Conservation (phyloP, 257 asterid species). For the Lantana camara region DNA sequence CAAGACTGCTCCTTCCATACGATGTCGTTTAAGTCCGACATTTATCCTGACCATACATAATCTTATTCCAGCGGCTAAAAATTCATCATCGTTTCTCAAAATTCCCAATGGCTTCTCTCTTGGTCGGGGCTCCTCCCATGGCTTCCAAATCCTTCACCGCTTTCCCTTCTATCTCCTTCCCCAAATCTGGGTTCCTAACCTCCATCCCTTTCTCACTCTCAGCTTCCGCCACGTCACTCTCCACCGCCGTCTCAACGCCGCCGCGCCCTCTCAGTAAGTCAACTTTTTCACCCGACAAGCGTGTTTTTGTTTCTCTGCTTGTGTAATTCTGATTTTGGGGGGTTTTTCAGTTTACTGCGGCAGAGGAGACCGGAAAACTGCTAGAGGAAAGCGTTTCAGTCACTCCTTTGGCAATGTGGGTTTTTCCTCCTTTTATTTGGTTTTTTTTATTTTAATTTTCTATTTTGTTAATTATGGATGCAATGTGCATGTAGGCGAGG, state of each 20-base stretch:
- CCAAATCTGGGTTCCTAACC: slow-evolving; percentile 50
- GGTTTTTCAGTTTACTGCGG: slow-evolving; percentile 75
- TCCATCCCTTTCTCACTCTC: slow-evolving; percentile 29
- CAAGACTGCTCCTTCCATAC: slow-evolving; percentile 6
- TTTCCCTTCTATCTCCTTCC: slow-evolving; percentile 47
- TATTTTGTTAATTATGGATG: neutral
- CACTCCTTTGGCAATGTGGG: slow-evolving; percentile 95
- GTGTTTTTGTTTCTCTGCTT: neutral
- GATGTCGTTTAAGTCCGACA: slow-evolving; percentile 22
- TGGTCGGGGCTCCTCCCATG: slow-evolving; percentile 67
- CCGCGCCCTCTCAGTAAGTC: slow-evolving; percentile 64
- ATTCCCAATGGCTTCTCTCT: slow-evolving; percentile 63
- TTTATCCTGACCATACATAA: slow-evolving; percentile 39
- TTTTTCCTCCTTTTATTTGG: neutral
- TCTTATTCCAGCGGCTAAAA: slow-evolving; percentile 27
- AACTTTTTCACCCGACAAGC: neutral
- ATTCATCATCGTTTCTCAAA: slow-evolving; percentile 20
- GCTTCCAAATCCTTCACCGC: slow-evolving; percentile 40
- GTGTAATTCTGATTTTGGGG: neutral
- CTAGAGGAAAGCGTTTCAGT: slow-evolving; percentile 91
- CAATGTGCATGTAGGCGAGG: slow-evolving; percentile 64
- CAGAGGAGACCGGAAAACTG: slow-evolving; percentile 96
- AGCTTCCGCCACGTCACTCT: slow-evolving; percentile 31
- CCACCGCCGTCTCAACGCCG: slow-evolving; percentile 37
- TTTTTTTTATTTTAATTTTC: neutral